Base-by-base conservation (phyloP, 371 early-diverging fungal genomes). In the Mortierella sp. region DNA sequence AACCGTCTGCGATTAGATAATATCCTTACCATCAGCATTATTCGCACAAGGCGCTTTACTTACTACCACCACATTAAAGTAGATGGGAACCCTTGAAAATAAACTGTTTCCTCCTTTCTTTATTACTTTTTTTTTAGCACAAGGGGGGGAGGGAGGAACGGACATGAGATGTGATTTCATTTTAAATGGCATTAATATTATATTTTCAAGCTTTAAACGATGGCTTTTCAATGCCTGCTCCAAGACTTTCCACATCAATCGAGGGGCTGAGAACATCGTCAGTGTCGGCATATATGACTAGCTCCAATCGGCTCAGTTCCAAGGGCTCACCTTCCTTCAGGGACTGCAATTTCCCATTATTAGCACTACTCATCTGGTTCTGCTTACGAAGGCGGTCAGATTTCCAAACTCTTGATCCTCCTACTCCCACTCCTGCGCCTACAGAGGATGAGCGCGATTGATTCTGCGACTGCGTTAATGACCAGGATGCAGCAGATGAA, bases 231-330 rank as follows among this genome's bases (percentile, higher is more conserved):
- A 80, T 73, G 22, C 81, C 81, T 1, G 76, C 73, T 22, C 81
- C 81, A 43, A 80, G 45, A 51, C 73, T 75, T 24, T 80, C 81
- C 11, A 68, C 62, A 32, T 80, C 80, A 4, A 72, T 20, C 2
- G 60, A 45, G 1, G 70, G 73, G 39, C 70, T 59, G n/a, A 59
- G 9, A 1, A 73, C 43, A 58, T 78, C 73, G 18, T 77, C 70
- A 16, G 66, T 70, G 24, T 70, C 65, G 30, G 55, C 55, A 58
- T 64, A 62, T 70, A 76, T 35, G 28, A 66, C 32, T 22, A 66
- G 26, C 18, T 66, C 76, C 24, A 76, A 30, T n/a, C 51, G 71
- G 18, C 67, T 66, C 40, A 51, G 14, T 1, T 66, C 30, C 40
- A 75, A 16, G 11, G 55, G 39, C 1, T 57, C 39, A 35, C 66